Base-by-base conservation (phyloP, 208 protist species). In the Leishmania amazonensis region DNA sequence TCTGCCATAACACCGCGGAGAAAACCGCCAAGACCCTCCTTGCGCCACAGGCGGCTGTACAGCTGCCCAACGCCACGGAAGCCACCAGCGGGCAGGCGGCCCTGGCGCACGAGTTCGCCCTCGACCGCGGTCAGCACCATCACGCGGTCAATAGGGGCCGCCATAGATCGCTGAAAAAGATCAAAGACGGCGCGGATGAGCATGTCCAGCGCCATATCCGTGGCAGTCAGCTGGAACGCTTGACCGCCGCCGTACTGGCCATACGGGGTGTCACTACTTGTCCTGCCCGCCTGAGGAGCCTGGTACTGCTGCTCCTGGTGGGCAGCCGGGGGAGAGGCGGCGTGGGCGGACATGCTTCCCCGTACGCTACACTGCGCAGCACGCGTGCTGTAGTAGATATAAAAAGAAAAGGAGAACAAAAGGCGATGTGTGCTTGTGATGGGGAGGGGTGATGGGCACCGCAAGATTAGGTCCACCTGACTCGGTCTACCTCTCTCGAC, bases 51-150 rank as follows among this genome's bases (percentile, higher is more conserved):
- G 24, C 90, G 92, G 62, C 86, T 71, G 71, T 91, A 84, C 76
- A 83, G 88, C 9, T 64, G 77, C 2, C 76, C 58, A 60, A 95
- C 85, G 35, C 94, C 94, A 19, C 88, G 87, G 80, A 95, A 95
- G 60, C 94, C 94, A 21, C 72, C 75, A 38, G 72, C 45, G 9
- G 91, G 90, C 45, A 97, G 84, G n/a, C 94, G 94, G 5, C 90
- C 87, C 76, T 94, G 88, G 19, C 88, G 89, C 42, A 92, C 83
- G 62, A 97, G 78, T 87, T 97, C 92, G 1, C 91, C 91, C 77
- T 97, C 92, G 72, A 96, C 93, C 6, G 91, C 85, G 11, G 90
- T 88, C 38, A 97, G 77, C 35, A 94, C 76, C 77, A 90, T 91
- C 51, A 94, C 76, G 11, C 94, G 94, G 58, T 95, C 88, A 24